phyloP scores from a whole-genome alignment of 2,329 filamentous ascomycete genomes.

The Trichoderma endophyticum region DNA sequence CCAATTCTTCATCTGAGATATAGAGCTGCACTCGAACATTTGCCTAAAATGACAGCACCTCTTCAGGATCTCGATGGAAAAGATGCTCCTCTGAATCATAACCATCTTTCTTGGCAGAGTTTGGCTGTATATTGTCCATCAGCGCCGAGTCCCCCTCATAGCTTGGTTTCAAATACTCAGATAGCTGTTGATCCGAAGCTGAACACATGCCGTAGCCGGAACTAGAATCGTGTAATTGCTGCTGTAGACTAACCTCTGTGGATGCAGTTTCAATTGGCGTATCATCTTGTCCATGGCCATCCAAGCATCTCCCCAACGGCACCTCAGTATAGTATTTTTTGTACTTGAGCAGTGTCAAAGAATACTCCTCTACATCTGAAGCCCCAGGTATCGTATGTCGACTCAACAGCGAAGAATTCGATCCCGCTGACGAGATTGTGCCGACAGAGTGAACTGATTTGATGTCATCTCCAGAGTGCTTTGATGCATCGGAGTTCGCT shows the following conservation, averaged over 20 bases:
- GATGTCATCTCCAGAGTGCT: neutral
- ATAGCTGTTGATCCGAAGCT: neutral
- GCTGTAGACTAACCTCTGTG: neutral
- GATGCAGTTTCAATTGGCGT: neutral
- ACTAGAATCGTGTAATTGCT: neutral
- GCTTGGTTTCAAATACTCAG: neutral
- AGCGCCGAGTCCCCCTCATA: neutral
- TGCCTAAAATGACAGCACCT: slow-evolving; percentile 33
- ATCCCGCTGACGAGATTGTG: slow-evolving; percentile 5
- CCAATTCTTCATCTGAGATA: slow-evolving; percentile 33
- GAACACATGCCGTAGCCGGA: neutral
- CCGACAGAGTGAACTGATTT: slow-evolving; percentile 7
- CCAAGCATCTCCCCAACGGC: slow-evolving; percentile 33
- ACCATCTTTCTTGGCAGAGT: neutral
- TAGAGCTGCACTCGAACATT: slow-evolving; percentile 30
- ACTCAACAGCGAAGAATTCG: slow-evolving; percentile 8
- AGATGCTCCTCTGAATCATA: neutral
- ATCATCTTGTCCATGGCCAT: slow-evolving; percentile 16
- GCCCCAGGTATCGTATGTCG: slow-evolving; percentile 2
- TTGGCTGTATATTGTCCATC: neutral
- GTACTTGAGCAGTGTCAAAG: slow-evolving; percentile 34
- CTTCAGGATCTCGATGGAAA: slow-evolving; percentile 23
- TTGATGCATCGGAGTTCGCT: slow-evolving; percentile 1
- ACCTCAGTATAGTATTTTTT: slow-evolving; percentile 31
- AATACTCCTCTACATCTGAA: slow-evolving; percentile 30